A percentile compares a stretch with the other conserved stretches of the same genome.
Evolutionary conservation across 148 eudicot species (phyloP).

Genomic region (Silene conica): DNA sequence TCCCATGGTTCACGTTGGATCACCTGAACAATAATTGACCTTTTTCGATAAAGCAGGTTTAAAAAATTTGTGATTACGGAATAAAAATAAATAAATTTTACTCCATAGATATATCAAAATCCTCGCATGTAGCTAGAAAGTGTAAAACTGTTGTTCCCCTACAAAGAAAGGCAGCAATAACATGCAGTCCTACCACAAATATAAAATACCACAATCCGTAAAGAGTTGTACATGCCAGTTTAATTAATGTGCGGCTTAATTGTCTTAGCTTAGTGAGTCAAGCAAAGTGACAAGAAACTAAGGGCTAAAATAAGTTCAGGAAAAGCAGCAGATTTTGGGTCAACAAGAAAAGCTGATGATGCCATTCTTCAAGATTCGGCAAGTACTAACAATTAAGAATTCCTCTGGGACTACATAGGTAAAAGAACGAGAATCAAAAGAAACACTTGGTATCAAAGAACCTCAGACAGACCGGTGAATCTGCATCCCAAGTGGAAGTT

Average conservation of each 20-base stretch:
- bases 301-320: neutral
- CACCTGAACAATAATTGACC: constrained; percentile 35
- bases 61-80: neutral
- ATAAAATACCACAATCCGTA: neutral
- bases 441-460: constrained; percentile 19
- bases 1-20: constrained; percentile 99
- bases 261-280: constrained; percentile 1
- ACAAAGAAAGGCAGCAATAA: neutral
- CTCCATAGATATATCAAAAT: no score
- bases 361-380: neutral
- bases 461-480: constrained; percentile 74
- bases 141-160: no score
- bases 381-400: neutral
- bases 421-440: neutral
- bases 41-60: neutral
- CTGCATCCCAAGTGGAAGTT: constrained; percentile 99
- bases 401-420: constrained; percentile 2
- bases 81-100: no score
- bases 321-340: neutral
- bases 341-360: neutral
- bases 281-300: neutral
- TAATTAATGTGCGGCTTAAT: neutral
- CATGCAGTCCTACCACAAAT: no score
- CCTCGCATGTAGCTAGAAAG: neutral
- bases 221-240: neutral